Conservation (phyloP, 257 asterid genomes). For the Solanum arcanum region DNA sequence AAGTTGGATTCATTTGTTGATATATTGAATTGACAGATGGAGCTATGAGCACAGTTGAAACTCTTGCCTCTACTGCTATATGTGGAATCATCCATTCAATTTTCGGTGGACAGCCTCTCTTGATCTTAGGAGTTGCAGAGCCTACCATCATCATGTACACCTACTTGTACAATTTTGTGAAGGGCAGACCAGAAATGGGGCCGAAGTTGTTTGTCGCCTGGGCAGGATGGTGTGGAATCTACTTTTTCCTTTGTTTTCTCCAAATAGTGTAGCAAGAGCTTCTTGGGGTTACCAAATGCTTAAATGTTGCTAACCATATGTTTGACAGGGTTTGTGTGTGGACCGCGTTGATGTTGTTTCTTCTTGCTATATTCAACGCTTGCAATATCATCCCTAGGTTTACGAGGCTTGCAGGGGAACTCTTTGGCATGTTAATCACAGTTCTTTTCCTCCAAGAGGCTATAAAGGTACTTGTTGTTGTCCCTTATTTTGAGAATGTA, state of each 20-base stretch:
- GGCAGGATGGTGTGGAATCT: constrained; percentile 68
- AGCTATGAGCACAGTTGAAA: constrained; percentile 70
- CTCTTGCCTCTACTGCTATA: constrained; percentile 78
- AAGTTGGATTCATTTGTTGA: background rate
- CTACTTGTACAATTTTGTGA: constrained; percentile 54
- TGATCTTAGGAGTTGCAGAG: constrained; percentile 92
- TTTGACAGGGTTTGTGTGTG: constrained; percentile 75
- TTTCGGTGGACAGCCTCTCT: constrained; percentile 85
- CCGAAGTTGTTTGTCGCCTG: constrained; percentile 62
- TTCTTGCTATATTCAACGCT: constrained; percentile 79
- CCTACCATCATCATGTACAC: constrained; percentile 91
- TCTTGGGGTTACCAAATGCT: background rate
- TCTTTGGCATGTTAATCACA: constrained; percentile 83
- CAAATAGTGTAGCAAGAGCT: background rate
- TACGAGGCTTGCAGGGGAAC: constrained; percentile 90
- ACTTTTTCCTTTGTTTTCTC: background rate
- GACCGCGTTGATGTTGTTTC: constrained; percentile 65
- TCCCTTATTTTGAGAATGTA: background rate
- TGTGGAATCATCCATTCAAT: constrained; percentile 80
- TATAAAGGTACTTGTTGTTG: constrained; percentile 43
- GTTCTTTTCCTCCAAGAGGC: constrained; percentile 88
- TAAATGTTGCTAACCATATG: background rate
- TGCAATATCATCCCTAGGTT: constrained; percentile 63
- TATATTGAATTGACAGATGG: constrained; percentile 32
- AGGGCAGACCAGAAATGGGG: constrained; percentile 43